Evolutionary conservation across 495 filamentous ascomycete species (phyloP), one percentile per base, ranked within the genome.

Genomic region (Trichoderma erinaceum): DNA sequence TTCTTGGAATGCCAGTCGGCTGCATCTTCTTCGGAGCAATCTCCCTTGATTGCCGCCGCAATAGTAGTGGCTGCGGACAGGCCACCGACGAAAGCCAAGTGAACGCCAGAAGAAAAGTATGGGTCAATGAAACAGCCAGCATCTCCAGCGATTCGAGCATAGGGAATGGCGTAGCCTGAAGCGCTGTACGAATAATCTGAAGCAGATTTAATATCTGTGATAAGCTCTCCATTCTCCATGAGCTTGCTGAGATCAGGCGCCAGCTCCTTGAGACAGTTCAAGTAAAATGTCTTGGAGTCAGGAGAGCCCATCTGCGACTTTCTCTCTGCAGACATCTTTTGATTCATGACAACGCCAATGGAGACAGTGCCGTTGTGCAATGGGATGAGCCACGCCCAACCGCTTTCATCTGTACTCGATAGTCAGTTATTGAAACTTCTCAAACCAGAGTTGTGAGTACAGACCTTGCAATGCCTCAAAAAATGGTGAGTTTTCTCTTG

Each of bases 1-100:
- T 81, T 82, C 25, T 73, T 78, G 3, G 76, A 72, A 70, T 85
- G 83, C 83, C 83, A 85, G 18, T 73, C 67, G 1, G 75, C 77
- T 0, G 83, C 84, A 15, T 52, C 68, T 0, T 64, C 6, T 70
- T 85, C 82, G 21, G 72, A 71, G 56, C 70, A 75, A 29, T 84
- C 70, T 8, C 81, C 82, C 16, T 69, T 70, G 29, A 70, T 67
- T 13, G 72, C n/a, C 7, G 77, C 77, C 1, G 41, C 21, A 43
- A 79, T 76, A 15, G 77, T 74, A 4, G 68, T 69, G 15, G 81
- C 83, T 2, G 83, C 83, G 0, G 83, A 80, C 0, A 86, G 74
- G 29, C 72, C 84, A 25, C 78, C 71, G 2, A 74, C 44, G 4
- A 85, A 46, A 1, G 82, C 84, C 12, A 86, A 69, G 67, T 86